Base-by-base conservation (phyloP, 345 rosid genomes). In the Syzygium oleosum region DNA sequence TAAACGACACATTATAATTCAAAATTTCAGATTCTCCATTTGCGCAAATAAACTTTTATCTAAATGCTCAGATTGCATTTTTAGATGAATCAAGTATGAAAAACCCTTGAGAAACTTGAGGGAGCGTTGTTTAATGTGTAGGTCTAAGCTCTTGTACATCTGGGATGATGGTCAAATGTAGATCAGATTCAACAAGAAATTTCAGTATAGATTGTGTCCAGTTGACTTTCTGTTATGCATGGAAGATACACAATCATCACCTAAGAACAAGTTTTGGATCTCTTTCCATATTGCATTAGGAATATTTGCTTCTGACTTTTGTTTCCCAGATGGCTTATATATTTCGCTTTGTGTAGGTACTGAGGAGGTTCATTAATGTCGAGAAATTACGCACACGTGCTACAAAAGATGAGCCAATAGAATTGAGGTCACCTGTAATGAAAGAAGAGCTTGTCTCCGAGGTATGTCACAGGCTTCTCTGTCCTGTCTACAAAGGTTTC, bases 351-450 rank as follows among this genome's bases (percentile, higher is more conserved):
- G 73, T 51, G 80, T 87, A 95, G 97, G 96, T 94, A 7, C 79
- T 93, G 91, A 93, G 95, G 89, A 92, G 95, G 90, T 83, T 92
- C 16, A 91, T 97, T 65, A 89, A 96, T 90, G 88, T 92, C 52
- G 92, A 92, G 31, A 95, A 96, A 91, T 92, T 96, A 83, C 93
- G 92, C 46, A 90, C 93, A 15, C 98, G 96, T 59, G 93, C 93
- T 27, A 90, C 96, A 21, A 96, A 96, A 88, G 98, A 94, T 22
- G 98, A 94, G 23, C 96, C 97, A 43, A 91, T 95, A 11, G 98
- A 93, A 92, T 91, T 96, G 89, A 94, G 86, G 85, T 65, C 93
- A 22, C 95, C 98, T 63, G 95, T 98, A 85, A 91, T 98, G 27
- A 93, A 92, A 87, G 99, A 98, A 51, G 95, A 92, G 88, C 90